A percentile compares a stretch with the other conserved stretches of the same genome.
Evolutionary conservation across 23 red algal species (phyloP).

Genomic region (Gracilaria domingensis): DNA sequence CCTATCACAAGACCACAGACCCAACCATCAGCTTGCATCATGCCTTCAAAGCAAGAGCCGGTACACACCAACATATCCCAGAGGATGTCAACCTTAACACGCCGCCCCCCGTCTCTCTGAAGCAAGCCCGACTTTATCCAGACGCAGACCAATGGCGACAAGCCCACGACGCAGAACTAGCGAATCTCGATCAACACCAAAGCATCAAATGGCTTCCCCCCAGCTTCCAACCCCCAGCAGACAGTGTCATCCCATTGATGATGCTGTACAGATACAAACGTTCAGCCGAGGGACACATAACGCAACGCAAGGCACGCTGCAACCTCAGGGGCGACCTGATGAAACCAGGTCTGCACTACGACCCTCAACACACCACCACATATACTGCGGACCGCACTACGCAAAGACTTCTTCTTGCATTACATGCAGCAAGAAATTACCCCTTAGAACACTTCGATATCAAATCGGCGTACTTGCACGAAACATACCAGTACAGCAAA

Average conservation of each 20-base stretch:
- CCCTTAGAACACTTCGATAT: too few species aligned
- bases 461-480: too few species aligned
- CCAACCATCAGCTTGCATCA: not conserved
- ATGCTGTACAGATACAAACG: too few species aligned
- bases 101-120: not conserved
- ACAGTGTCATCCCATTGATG: slow-evolving; percentile 4
- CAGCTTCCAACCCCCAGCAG: not conserved
- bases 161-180: not conserved
- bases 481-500: too few species aligned
- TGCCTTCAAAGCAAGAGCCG: not conserved
- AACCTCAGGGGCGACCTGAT: too few species aligned
- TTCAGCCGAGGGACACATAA: too few species aligned
- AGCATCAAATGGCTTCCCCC: not conserved
- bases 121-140: not conserved
- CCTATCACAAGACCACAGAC: not conserved
- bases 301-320: too few species aligned
- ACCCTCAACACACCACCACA: too few species aligned
- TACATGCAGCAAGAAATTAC: too few species aligned
- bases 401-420: too few species aligned
- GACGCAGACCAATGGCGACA: not conserved
- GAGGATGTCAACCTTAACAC: not conserved
- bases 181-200: not conserved
- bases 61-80: not conserved
- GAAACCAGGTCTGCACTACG: too few species aligned
- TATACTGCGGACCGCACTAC: too few species aligned